Base-by-base conservation (phyloP, 202 grass and related monocot species). In the Panicum hallii region DNA sequence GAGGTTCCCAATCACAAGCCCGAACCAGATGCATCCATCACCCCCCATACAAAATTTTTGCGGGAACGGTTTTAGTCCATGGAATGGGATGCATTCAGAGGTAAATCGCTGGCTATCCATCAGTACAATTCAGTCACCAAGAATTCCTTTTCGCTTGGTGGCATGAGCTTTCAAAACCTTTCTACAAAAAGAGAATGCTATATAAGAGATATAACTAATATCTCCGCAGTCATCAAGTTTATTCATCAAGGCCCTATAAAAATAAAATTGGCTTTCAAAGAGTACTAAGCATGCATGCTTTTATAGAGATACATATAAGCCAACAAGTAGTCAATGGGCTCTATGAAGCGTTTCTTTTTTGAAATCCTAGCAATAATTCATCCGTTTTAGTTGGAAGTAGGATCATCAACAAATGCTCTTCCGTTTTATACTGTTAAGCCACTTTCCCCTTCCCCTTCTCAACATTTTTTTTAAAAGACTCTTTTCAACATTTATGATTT, bases 21-120 rank as follows among this genome's bases (percentile, higher is more conserved):
- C 86, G 23, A 97, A 91, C 77, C 92, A 91, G 49, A 94, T 97
- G 75, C 87, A 89, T 84, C 81, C 78, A n/a, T 83, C 90, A 71
- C 81, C 89, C 54, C 84, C 75, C 28, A 88, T 97, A 77, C 81
- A 81, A 66, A 94, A 80, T 86, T 89, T 91, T 34, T 87, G 88
- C 12, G 88, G 88, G 57, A 97, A 89, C 65, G 81, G 88, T 78
- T 92, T 94, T 42, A 93, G 90, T 78, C 84, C 82, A 40, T 94
- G 88, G 94, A 92, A 50, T 61, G 90, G 90, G 75, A 84, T 88
- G 42, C 86, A 83, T 77, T 90, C 80, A 47, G 92, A 97, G 88
- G 94, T 97, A 89, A 87, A 74, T 84, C 7, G 1, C 55, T 41
- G 49, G 65, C 66, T 70, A 32, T 56, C 66, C 72, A 70, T 48